Percentiles rank a stretch among this genome's conserved stretches.
Evolutionary conservation across 768 basidiomycete genomes (phyloP).

Genomic region (Kwoniella botswanensis): DNA sequence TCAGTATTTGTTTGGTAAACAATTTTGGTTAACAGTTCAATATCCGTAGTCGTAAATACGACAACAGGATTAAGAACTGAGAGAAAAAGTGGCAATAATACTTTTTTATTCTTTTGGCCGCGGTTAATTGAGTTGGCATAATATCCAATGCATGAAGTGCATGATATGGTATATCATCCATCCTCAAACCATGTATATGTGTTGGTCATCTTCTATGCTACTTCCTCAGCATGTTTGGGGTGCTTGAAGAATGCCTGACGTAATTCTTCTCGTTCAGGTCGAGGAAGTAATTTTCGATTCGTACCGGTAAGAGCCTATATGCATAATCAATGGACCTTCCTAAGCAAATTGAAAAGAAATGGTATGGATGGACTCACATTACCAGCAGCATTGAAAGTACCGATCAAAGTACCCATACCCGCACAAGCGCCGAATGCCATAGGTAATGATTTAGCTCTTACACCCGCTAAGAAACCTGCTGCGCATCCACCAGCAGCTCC

Average conservation of each 20-base stretch:
- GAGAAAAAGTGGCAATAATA: too few relatives aligned
- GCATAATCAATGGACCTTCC: neutral
- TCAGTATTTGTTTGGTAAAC: too few relatives aligned
- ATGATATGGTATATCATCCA: too few relatives aligned
- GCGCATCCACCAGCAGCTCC: slow-evolving; percentile 87
- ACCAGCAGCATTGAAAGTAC: slow-evolving; percentile 79
- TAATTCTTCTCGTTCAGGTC: slow-evolving; percentile 67
- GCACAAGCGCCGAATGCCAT: slow-evolving; percentile 79
- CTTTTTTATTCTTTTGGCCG: too few relatives aligned
- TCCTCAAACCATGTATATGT: too few relatives aligned
- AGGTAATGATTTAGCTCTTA: slow-evolving; percentile 84
- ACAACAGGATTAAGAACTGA: too few relatives aligned
- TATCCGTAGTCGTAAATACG: too few relatives aligned
- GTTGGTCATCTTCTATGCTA: slow-evolving; percentile 4
- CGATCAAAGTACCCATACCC: slow-evolving; percentile 76
- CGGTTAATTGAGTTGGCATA: too few relatives aligned
- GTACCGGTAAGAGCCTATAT: slow-evolving; percentile 48
- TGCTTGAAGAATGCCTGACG: slow-evolving; percentile 85
- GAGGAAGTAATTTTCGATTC: slow-evolving; percentile 42
- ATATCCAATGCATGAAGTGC: too few relatives aligned
- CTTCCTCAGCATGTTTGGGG: slow-evolving; percentile 24
- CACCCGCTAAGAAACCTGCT: slow-evolving; percentile 86
- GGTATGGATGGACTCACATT: slow-evolving; percentile 56
- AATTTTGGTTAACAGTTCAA: too few relatives aligned
- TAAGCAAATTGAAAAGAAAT: neutral